Conservation (phyloP, 768 basidiomycete genomes). For the Panus rudis region DNA sequence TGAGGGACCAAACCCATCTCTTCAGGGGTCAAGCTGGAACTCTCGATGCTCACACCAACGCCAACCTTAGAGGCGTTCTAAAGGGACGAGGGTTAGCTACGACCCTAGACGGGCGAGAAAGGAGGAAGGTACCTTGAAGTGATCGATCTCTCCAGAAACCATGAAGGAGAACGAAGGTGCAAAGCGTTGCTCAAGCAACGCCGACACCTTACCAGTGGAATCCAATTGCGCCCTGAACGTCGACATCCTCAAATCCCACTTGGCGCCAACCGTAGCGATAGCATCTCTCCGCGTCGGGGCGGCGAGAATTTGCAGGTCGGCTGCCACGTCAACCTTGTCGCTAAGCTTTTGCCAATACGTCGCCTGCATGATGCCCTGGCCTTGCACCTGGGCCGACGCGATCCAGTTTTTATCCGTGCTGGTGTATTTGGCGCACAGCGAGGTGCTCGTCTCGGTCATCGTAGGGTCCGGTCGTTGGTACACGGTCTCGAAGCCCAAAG, state of each 20-base stretch:
- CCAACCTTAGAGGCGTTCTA: conserved; percentile 93
- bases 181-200: conserved; percentile 91
- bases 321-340: conserved; percentile 96
- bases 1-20: conserved; percentile 51
- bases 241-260: conserved; percentile 91
- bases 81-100: conserved; percentile 1
- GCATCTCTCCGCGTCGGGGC: conserved; percentile 81
- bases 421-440: conserved; percentile 79
- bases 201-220: conserved; percentile 91
- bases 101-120: neutral
- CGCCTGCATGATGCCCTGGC: conserved; percentile 75
- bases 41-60: conserved; percentile 97
- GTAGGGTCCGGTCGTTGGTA: conserved; percentile 74
- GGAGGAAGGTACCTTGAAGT: conserved; percentile 72
- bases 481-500: conserved; percentile 80
- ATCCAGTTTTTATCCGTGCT: conserved; percentile 75
- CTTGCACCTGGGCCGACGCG: conserved; percentile 85
- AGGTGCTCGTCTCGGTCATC: conserved; percentile 60
- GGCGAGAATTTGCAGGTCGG: conserved; percentile 81
- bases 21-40: conserved; percentile 70
- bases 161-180: conserved; percentile 93
- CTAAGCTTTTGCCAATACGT: conserved; percentile 96
- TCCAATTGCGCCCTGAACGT: conserved; percentile 95
- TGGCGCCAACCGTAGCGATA: conserved; percentile 88
- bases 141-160: conserved; percentile 95